Conservation (phyloP, 805 yeast genomes). For the Starmera caribaea region DNA sequence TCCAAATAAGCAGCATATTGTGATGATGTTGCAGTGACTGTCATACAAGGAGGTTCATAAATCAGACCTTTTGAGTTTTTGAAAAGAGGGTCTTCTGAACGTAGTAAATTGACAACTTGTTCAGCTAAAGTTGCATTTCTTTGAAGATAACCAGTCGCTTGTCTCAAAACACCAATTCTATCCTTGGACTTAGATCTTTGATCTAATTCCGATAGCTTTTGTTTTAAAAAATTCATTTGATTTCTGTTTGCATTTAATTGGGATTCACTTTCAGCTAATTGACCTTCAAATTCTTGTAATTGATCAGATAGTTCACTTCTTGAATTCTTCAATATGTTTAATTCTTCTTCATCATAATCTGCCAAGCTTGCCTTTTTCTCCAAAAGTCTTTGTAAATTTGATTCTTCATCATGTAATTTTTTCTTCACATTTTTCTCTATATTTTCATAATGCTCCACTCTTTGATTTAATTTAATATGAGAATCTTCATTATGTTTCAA, state of each 20-base stretch:
- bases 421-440: constrained; percentile 8
- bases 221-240: constrained; percentile 22
- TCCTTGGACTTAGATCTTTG: constrained; percentile 37
- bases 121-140: constrained; percentile 16
- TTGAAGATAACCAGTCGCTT: constrained; percentile 3
- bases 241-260: constrained; percentile 4
- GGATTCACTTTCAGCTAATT: constrained; percentile 12
- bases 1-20: constrained; percentile 48
- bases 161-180: constrained; percentile 37
- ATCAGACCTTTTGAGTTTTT: constrained; percentile 31
- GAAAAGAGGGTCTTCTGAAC: constrained; percentile 20
- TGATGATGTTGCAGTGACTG: constrained; percentile 44
- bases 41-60: constrained; percentile 67
- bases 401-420: constrained; percentile 8
- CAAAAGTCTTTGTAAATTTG: constrained; percentile 9
- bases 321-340: not conserved
- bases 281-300: constrained; percentile 12
- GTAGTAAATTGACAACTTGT: constrained; percentile 31
- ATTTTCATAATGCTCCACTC: constrained; percentile 8
- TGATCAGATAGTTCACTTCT: not conserved
- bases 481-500: constrained; percentile 19
- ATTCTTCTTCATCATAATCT: not conserved
- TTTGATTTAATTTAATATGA: constrained; percentile 2
- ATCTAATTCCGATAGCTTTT: constrained; percentile 23
- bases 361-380: constrained; percentile 7